These are phyloP conservation scores for Amoebophrya sp. DNA, from an alignment of 169 alveolate species.

Conservation along the genomic window DNA sequence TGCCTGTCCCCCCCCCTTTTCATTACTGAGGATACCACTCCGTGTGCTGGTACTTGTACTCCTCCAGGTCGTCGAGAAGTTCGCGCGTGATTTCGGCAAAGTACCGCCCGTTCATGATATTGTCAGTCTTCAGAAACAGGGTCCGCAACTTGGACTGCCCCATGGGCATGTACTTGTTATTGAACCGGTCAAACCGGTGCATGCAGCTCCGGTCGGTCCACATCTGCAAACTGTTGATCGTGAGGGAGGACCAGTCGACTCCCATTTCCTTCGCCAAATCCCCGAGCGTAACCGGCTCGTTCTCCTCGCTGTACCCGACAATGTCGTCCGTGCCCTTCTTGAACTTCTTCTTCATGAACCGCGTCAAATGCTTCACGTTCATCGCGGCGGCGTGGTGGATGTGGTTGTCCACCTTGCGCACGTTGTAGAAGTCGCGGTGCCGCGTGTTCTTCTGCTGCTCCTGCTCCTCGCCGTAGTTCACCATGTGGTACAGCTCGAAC, in stretches of 20 bases:
- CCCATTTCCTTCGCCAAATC: constrained; percentile 28
- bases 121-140: constrained; percentile 74
- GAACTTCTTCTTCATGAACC: constrained; percentile 44
- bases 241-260: constrained; percentile 40
- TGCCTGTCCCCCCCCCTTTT: no score
- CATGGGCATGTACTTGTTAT: constrained; percentile 75
- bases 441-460: constrained; percentile 38
- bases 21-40: no score
- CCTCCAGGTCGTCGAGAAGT: constrained; percentile 70
- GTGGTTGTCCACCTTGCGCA: constrained; percentile 85
- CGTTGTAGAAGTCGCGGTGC: constrained; percentile 76
- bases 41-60: constrained; percentile 67
- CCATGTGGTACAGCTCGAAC: constrained; percentile 49
- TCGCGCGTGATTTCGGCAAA: constrained; percentile 79
- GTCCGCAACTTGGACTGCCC: constrained; percentile 70
- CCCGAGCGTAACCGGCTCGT: neutral
- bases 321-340: constrained; percentile 38
- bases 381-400: constrained; percentile 68
- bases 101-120: constrained; percentile 63
- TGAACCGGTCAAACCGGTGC: constrained; percentile 81
- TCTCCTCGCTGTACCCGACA: neutral
- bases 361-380: constrained; percentile 44
- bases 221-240: constrained; percentile 41
- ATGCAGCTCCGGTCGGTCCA: constrained; percentile 46
- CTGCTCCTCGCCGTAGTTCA: constrained; percentile 32